These are phyloP conservation scores for Boletus sp. DNA, from an alignment of 768 basidiomycete species.

Conservation along the genomic window DNA sequence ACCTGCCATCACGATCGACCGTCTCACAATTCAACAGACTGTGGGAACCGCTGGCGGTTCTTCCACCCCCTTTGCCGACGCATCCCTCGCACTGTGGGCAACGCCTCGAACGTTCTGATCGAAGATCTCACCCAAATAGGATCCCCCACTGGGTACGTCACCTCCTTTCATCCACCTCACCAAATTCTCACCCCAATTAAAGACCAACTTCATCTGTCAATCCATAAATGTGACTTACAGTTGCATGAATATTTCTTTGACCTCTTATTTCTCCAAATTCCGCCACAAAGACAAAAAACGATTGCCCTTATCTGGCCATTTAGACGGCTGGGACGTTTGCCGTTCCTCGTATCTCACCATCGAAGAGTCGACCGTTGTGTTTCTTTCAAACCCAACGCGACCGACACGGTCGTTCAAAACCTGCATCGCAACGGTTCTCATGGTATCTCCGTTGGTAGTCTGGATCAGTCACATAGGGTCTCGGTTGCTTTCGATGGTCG, in stretches of 20 bases:
- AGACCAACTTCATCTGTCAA: constrained; percentile 42
- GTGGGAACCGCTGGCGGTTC: constrained; percentile 31
- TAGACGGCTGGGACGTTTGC: constrained; percentile 51
- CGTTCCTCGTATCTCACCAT: constrained; percentile 36
- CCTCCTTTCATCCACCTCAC: background rate
- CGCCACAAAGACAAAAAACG: constrained; percentile 19
- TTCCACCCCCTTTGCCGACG: constrained; percentile 42
- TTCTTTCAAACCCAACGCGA: constrained; percentile 31
- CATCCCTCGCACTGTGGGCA: constrained; percentile 44
- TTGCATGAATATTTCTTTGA: constrained; percentile 35
- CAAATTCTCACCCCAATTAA: background rate
- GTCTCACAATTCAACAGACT: background rate
- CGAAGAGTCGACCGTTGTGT: constrained; percentile 38
- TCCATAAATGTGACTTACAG: constrained; percentile 41
- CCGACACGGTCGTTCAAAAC: constrained; percentile 18
- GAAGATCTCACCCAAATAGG: too few species aligned
- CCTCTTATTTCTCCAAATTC: constrained; percentile 36
- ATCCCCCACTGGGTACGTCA: constrained; percentile 40
- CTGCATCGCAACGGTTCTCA: too few species aligned
- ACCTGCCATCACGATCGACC: background rate
- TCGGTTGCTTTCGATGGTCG: too few species aligned
- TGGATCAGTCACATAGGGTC: constrained; percentile 36
- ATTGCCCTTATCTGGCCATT: background rate
- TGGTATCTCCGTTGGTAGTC: constrained; percentile 31
- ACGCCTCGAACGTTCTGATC: constrained; percentile 30